Evolutionary conservation across 305 asterid genomes (phyloP), one percentile per base, ranked within the genome.

Genomic region (Petunia hybrid): DNA sequence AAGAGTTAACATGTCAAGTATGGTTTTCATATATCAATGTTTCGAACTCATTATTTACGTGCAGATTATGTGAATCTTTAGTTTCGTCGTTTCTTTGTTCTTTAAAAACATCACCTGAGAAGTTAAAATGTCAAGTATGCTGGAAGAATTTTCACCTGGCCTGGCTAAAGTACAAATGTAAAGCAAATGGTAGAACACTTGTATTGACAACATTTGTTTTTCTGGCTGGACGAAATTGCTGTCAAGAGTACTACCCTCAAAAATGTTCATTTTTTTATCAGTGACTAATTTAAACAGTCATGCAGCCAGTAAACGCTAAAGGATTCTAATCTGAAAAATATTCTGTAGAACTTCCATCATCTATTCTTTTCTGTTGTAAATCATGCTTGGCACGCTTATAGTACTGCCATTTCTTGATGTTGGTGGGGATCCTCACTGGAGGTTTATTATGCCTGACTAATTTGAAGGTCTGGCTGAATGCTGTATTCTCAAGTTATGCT

Each of bases 391-490:
- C 64, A 38, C 53, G 79, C 79, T 74, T 51, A 61, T 53, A 38
- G 63, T 16, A 38, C 79, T 74, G 14, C 65, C 56, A 74, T 74
- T 14, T 22, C 31, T 7, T 4, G n/a, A 51, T 51, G 79, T 74
- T 74, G 79, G 38, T 53, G 65, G 48, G 57, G 4, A 43, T 74
- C 38, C 3, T 38, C 55, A 43, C 48, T 53, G 61, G 79, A 14
- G 79, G 46, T 74, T 53, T 74, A 45, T 22, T 70, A 38, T 74
- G 48, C 65, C n/a, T 4, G 39, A 53, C 51, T 38, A 14, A 53
- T 74, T 48, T 36, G 63, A 74, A 36, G 65, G 79, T 39, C 38
- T 74, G 64, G 35, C 63, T 53, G 79, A 74, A 74, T 74, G 79
- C 56, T 38, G 39, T 36, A 74, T 55, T 38, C 45, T 53, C 79